phyloP scores from a whole-genome alignment of 2,329 filamentous ascomycete genomes.

The Phaeosphaeriaceae sp. region DNA sequence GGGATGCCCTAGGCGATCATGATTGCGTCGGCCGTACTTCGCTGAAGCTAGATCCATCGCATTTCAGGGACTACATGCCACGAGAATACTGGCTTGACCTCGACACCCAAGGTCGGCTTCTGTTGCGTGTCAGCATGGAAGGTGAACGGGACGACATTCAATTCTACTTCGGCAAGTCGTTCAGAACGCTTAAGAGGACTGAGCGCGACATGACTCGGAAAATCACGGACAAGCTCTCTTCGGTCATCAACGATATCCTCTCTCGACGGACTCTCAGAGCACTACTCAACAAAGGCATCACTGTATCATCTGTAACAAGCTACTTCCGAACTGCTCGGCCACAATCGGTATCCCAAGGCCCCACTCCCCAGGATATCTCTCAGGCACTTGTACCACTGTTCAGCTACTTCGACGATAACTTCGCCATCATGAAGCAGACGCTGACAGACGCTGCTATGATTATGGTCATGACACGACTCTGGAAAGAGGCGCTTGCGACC shows the following conservation, averaged over 20 bases:
- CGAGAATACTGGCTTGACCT: constrained; percentile 98
- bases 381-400: constrained; percentile 85
- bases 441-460: constrained; percentile 96
- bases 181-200: constrained; percentile 91
- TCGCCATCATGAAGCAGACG: constrained; percentile 98
- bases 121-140: constrained; percentile 97
- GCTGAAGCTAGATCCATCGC: constrained; percentile 94
- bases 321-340: constrained; percentile 61
- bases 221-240: constrained; percentile 96
- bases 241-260: constrained; percentile 89
- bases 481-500: constrained; percentile 95
- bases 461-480: constrained; percentile 95
- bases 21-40: constrained; percentile 98
- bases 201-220: constrained; percentile 98
- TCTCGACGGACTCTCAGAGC: constrained; percentile 80
- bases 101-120: constrained; percentile 88
- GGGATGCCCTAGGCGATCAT: constrained; percentile 95
- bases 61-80: constrained; percentile 95
- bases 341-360: constrained; percentile 58
- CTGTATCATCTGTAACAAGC: constrained; percentile 76
- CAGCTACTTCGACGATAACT: constrained; percentile 97
- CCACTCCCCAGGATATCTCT: constrained; percentile 77
- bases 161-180: constrained; percentile 97
- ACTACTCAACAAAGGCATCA: constrained; percentile 75
- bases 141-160: constrained; percentile 98